Conservation (phyloP, 2,329 filamentous ascomycete species). For the Trichoderma gracile region DNA sequence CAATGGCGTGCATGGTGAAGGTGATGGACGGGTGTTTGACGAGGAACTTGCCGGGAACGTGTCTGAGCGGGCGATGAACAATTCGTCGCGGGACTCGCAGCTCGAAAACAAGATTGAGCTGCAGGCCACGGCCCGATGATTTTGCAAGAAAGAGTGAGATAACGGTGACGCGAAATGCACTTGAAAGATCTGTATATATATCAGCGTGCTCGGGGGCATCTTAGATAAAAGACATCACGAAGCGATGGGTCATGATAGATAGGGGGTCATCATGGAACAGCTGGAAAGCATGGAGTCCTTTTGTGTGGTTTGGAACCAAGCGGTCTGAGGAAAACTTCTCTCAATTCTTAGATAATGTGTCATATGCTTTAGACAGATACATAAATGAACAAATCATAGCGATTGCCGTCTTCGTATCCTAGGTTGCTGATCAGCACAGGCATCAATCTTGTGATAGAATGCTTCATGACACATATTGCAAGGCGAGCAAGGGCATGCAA, state of each 20-base stretch:
- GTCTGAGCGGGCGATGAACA: slow-evolving; percentile 9
- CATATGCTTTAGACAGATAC: not conserved
- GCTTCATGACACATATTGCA: not conserved
- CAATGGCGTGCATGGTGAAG: slow-evolving; percentile 22
- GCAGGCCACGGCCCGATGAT: not conserved
- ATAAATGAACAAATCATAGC: not conserved
- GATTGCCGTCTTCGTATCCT: not conserved
- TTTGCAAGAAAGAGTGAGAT: not conserved
- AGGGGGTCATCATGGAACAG: not conserved
- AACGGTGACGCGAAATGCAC: not conserved
- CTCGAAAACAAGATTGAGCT: not conserved
- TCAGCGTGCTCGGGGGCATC: not conserved
- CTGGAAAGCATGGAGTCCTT: not conserved
- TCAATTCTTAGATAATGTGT: not conserved
- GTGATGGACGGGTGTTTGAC: not conserved
- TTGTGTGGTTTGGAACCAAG: not conserved
- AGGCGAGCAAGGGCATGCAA: not conserved
- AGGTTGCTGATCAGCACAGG: not conserved
- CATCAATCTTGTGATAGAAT: not conserved
- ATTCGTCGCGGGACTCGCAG: not conserved
- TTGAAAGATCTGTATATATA: slow-evolving; percentile 6
- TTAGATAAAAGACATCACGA: not conserved
- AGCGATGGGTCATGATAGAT: slow-evolving; percentile 6
- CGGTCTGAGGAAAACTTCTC: not conserved
- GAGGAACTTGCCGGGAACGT: slow-evolving; percentile 7